These are phyloP conservation scores for Flaveria linearis DNA, from an alignment of 129 eudicot genomes.

Conservation along the genomic window DNA sequence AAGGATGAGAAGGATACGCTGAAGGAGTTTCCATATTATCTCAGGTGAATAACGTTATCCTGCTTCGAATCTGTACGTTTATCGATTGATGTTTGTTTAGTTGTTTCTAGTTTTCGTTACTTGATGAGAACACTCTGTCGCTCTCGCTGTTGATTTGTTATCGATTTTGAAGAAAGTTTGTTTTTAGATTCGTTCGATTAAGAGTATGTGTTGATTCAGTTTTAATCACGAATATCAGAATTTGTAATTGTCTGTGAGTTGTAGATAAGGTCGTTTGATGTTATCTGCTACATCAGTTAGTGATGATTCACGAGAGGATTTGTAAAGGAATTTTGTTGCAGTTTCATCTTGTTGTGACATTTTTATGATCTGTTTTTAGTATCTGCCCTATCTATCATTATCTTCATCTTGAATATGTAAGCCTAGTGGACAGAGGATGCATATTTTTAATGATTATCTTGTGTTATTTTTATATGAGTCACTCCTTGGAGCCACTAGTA, in stretches of 20 bases:
- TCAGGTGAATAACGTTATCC: conserved; percentile 51
- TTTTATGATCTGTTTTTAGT: neutral
- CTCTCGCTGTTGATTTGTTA: neutral
- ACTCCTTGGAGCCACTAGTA: no score
- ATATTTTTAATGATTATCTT: neutral
- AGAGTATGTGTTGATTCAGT: neutral
- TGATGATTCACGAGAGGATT: neutral
- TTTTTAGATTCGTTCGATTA: neutral
- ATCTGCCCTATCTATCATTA: neutral
- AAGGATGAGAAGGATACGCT: conserved; percentile 58
- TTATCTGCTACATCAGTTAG: neutral
- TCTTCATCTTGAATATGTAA: neutral
- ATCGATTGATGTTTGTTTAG: neutral
- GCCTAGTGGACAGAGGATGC: conserved; percentile 6
- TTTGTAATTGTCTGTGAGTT: conserved; percentile 7
- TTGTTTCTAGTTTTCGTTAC: neutral
- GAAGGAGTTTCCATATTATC: conserved; percentile 83
- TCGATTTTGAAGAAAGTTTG: neutral
- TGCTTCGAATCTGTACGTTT: conserved; percentile 4
- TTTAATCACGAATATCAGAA: neutral
- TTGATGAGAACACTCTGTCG: neutral
- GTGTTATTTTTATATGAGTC: no score
- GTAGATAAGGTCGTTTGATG: conserved; percentile 6
- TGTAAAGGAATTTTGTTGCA: neutral
- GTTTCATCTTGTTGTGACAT: conserved; percentile 1